Evolutionary conservation across 2,329 filamentous ascomycete species (phyloP), one percentile per base, ranked within the genome.

Genomic region (Fusarium dlaminii): DNA sequence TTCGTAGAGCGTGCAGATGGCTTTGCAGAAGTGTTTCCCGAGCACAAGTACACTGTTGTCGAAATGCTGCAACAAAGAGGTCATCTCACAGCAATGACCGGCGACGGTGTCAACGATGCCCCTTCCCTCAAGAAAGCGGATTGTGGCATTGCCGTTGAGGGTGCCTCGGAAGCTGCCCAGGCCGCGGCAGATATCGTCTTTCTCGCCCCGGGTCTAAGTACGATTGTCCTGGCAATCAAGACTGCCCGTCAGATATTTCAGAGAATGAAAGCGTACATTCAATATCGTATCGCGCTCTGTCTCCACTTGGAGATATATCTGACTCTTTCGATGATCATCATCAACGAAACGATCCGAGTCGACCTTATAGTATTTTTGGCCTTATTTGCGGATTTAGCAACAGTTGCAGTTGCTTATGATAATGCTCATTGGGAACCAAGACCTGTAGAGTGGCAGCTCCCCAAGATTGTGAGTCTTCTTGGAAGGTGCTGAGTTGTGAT

Each of bases 251-350:
- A 73, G 1, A 74, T 74, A 3, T 74, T 74, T 4, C 68, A 74
- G 14, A 43, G 59, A 17, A 74, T 74, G 68, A 74, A 74, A 27
- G 72, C 68, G 1, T 74, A 74, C 2, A 75, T 74, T 2, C 72
- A 74, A 37, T 73, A 73, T 1, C 70, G 70, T 39, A 73, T 73
- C 2, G 70, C 70, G 2, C 40, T 73, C 0, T 73, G 66, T 12
- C 57, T 73, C 0, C 70, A 74, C 1, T 13, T 68, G 5, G 70
- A 73, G 0, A 73, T 74, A 1, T 73, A 72, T 40, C 48, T 73
- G 5, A 71, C 70, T 0, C 40, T 73, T 0, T 73, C 70, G 1
- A 74, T 73, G 60, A 22, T 73, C 29, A 74, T 73, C n/a, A 49
- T 73, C 39, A 73, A 74, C 43, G 70, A 73, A 13, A 73, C 70